Base-by-base conservation (phyloP, 352 stramenopile genomes). In the Peronospora farinosa region DNA sequence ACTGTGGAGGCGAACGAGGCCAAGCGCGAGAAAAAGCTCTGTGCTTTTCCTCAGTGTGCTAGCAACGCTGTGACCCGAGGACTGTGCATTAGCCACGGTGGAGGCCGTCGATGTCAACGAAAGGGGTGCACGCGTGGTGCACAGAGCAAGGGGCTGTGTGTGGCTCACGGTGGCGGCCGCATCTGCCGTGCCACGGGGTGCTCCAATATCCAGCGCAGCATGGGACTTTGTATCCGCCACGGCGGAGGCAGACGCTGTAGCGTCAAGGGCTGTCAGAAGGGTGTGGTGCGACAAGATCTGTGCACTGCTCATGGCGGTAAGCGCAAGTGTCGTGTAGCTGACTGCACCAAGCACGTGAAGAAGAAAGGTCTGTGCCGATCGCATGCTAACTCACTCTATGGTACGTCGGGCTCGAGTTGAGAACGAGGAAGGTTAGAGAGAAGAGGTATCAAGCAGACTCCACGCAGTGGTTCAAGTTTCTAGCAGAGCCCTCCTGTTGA, bases 221-320 rank as follows among this genome's bases (percentile, higher is more conserved):
- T 93, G 69, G 83, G 83, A 7, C 54, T 92, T 54, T 95, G 84
- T 70, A 91, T 92, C 48, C 84, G 84, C 40, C 84, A 95, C 56
- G 84, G 84, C 27, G 84, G 83, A 36, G 83, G 84, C 37, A 81
- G 85, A 54, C 79, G 77, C 51, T 95, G 84, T 66, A 84, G 76
- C 51, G 69, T 91, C 47, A 66, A 80, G 10, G 79, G 78, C 23
- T 93, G 83, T 40, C 73, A 88, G 41, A 93, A 90, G 47, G 82
- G 83, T 15, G 83, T 90, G n/a, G 80, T 92, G 45, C 78, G 83
- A 11, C 82, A 91, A 63, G 81, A 90, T 37, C 54, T 93, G 55
- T 93, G 83, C 64, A 93, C 83, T 19, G 82, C 81, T 16, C 85
- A 95, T 47, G 85, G 85, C 8, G 85, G 79, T 51, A 91, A 91